These are phyloP conservation scores for Fusarium goolgardi DNA, from an alignment of 2,329 filamentous ascomycete species.

Conservation along the genomic window DNA sequence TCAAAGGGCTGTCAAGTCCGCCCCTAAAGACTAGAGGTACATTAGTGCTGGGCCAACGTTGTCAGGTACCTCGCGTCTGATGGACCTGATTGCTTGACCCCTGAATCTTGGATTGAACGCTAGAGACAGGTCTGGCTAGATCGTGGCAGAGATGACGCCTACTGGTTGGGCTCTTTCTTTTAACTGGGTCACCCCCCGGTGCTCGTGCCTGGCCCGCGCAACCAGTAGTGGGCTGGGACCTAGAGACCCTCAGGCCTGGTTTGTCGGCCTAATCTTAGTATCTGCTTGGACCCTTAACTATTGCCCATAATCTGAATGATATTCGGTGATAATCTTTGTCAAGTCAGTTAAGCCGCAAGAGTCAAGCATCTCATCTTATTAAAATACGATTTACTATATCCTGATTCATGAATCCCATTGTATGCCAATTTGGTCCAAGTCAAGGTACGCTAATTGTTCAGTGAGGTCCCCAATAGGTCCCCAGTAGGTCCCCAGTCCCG, in stretches of 20 bases:
- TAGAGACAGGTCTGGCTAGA: slow-evolving; percentile 23
- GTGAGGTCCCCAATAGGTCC: not conserved
- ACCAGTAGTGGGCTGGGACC: slow-evolving; percentile 37
- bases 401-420: slow-evolving; percentile 12
- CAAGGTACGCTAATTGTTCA: slow-evolving; percentile 2
- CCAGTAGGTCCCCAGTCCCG: not conserved
- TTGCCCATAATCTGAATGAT: slow-evolving; percentile 19
- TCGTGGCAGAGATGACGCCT: slow-evolving; percentile 26
- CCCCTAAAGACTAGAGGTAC: slow-evolving; percentile 29
- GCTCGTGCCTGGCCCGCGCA: slow-evolving; percentile 40
- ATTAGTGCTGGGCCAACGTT: slow-evolving; percentile 38
- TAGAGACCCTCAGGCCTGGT: slow-evolving; percentile 27
- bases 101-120: slow-evolving; percentile 25
- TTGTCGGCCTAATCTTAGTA: slow-evolving; percentile 1
- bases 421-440: not conserved
- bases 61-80: slow-evolving; percentile 38
- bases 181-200: slow-evolving; percentile 21
- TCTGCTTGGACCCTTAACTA: slow-evolving; percentile 40
- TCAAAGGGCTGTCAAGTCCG: slow-evolving; percentile 43
- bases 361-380: slow-evolving; percentile 22
- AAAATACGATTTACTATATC: not conserved
- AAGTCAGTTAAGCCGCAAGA: slow-evolving; percentile 6
- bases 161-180: slow-evolving; percentile 31
- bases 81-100: slow-evolving; percentile 35
- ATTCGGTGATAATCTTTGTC: slow-evolving; percentile 6